Percentiles rank a stretch among this genome's conserved stretches.
phyloP scores from a whole-genome alignment of 1,284 basidiomycete genomes.

The Caloboletus firmus region DNA sequence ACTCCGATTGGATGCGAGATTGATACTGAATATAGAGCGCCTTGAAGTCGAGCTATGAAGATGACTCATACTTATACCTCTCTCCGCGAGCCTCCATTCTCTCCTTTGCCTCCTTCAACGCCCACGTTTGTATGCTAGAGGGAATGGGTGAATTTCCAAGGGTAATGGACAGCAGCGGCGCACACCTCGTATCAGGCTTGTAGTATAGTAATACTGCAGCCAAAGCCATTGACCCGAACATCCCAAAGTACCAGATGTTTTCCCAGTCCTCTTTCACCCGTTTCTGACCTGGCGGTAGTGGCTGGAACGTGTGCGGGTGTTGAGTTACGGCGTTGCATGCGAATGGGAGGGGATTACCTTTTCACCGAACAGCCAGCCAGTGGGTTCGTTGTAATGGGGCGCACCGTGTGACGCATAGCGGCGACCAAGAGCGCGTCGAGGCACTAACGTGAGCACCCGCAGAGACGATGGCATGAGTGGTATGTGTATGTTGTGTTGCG shows the following conservation, averaged over 20 bases:
- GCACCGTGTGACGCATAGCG: slow-evolving; percentile 75
- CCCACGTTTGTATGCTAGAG: slow-evolving; percentile 84
- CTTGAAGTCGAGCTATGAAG: slow-evolving; percentile 32
- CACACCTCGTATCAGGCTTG: slow-evolving; percentile 94
- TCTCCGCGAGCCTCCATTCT: slow-evolving; percentile 89
- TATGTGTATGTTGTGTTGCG: neutral
- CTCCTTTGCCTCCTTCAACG: slow-evolving; percentile 81
- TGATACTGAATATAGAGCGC: slow-evolving; percentile 7
- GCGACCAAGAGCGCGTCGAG: slow-evolving; percentile 26
- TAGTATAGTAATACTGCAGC: slow-evolving; percentile 82
- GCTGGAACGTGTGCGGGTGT: slow-evolving; percentile 43
- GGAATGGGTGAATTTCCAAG: neutral
- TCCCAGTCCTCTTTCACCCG: slow-evolving; percentile 89
- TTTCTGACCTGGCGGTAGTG: slow-evolving; percentile 76
- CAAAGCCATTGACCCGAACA: slow-evolving; percentile 86
- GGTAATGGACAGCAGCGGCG: slow-evolving; percentile 7
- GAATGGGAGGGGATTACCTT: slow-evolving; percentile 53
- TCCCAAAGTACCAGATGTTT: slow-evolving; percentile 83
- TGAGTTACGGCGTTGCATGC: slow-evolving; percentile 4
- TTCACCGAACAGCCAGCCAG: slow-evolving; percentile 86
- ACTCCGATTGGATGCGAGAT: slow-evolving; percentile 1
- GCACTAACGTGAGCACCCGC: slow-evolving; percentile 30
- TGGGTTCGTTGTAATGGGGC: slow-evolving; percentile 84
- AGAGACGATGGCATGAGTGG: slow-evolving; percentile 39
- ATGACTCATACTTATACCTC: slow-evolving; percentile 73